Evolutionary conservation across 2,329 filamentous ascomycete species (phyloP).

Genomic region (Pleomassaria siparia): DNA sequence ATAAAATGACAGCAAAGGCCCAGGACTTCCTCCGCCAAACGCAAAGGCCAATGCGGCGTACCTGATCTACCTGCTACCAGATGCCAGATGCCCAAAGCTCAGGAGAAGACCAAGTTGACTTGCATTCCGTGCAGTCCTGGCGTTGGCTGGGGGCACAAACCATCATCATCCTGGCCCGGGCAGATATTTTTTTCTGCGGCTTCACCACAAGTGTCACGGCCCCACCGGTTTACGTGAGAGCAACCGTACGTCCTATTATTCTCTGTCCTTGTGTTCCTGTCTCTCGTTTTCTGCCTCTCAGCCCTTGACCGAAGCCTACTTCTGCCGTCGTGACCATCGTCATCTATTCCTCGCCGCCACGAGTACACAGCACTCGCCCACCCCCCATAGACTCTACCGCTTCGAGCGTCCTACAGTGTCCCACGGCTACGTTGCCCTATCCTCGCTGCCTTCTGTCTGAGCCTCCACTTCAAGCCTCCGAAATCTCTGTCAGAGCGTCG

Average conservation of each 20-base stretch:
- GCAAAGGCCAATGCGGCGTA: constrained; percentile 32
- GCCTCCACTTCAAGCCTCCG: not conserved
- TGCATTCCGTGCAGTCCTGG: constrained; percentile 31
- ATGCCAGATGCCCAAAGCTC: constrained; percentile 21
- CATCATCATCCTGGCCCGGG: constrained; percentile 33
- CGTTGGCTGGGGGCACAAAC: constrained; percentile 32
- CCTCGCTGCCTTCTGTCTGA: constrained; percentile 20
- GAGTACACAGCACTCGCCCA: constrained; percentile 32
- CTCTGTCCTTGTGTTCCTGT: constrained; percentile 13
- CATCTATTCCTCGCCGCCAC: constrained; percentile 34
- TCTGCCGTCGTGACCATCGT: constrained; percentile 27
- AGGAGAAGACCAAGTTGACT: too few species aligned
- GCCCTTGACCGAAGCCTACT: constrained; percentile 21
- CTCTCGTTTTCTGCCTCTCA: too few species aligned
- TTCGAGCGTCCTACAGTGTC: constrained; percentile 25
- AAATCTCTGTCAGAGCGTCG: constrained; percentile 25
- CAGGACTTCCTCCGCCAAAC: constrained; percentile 33
- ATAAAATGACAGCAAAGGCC: constrained; percentile 32
- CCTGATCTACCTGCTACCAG: constrained; percentile 25
- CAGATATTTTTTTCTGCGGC: constrained; percentile 25
- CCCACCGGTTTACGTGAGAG: constrained; percentile 34
- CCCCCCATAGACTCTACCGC: constrained; percentile 25
- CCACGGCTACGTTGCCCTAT: constrained; percentile 29
- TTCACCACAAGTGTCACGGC: constrained; percentile 24
- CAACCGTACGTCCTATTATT: constrained; percentile 20